Percentiles rank a stretch among this genome's conserved stretches.
These are phyloP conservation scores for Ballota nigra DNA, from an alignment of 257 asterid genomes.

Conservation along the genomic window DNA sequence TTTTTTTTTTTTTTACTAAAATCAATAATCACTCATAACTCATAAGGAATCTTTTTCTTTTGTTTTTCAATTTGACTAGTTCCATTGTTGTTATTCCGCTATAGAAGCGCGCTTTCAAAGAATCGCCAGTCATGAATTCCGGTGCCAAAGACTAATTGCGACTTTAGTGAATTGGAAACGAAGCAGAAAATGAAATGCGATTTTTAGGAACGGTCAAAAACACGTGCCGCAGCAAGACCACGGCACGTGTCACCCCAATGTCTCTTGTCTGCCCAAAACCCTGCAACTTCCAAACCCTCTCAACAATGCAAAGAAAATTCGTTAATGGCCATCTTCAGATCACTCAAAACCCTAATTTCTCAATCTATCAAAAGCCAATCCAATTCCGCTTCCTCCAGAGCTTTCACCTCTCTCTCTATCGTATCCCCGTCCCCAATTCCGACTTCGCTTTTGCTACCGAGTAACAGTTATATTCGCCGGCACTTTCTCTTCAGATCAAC, in stretches of 20 bases:
- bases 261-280: slow-evolving; percentile 13
- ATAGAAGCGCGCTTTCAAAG: background rate
- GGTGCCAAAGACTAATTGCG: background rate
- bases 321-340: slow-evolving; percentile 72
- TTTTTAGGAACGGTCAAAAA: background rate
- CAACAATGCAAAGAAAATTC: slow-evolving; percentile 22
- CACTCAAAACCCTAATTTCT: slow-evolving; percentile 60
- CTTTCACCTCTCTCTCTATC: slow-evolving; percentile 43
- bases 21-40: too few relatives aligned
- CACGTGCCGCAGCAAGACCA: slow-evolving; percentile 13
- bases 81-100: too few relatives aligned
- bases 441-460: slow-evolving; percentile 25
- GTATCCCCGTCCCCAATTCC: slow-evolving; percentile 34
- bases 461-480: slow-evolving; percentile 30
- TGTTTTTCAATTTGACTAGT: too few relatives aligned
- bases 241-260: slow-evolving; percentile 34
- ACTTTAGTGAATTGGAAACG: background rate
- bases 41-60: too few relatives aligned
- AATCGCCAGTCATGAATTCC: background rate
- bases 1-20: too few relatives aligned
- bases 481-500: slow-evolving; percentile 53
- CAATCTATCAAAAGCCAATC: slow-evolving; percentile 33
- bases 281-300: slow-evolving; percentile 22
- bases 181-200: background rate
- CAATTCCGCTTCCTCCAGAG: slow-evolving; percentile 27